A percentile compares a stretch with the other conserved stretches of the same genome.
phyloP scores from a whole-genome alignment of 2,329 filamentous ascomycete genomes.

The Tolypocladium album region DNA sequence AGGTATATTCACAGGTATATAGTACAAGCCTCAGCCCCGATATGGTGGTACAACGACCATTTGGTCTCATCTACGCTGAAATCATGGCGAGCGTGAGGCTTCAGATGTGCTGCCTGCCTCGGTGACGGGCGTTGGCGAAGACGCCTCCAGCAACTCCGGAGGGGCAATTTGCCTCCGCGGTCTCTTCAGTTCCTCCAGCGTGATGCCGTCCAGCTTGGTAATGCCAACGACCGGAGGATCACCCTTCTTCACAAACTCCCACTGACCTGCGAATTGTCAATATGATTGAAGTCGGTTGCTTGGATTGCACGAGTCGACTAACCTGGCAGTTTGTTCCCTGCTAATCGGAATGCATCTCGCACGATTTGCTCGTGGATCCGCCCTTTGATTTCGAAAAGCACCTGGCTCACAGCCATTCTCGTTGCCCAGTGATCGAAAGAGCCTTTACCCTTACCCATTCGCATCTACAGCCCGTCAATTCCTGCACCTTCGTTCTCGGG shows the following conservation, averaged over 20 bases:
- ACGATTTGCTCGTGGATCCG: constrained; percentile 91
- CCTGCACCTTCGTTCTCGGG: neutral
- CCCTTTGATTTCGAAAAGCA: constrained; percentile 87
- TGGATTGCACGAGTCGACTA: constrained; percentile 19
- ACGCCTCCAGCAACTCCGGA: constrained; percentile 21
- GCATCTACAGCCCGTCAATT: constrained; percentile 39
- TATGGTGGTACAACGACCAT: neutral
- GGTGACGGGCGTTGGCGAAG: constrained; percentile 20
- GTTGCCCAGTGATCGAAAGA: constrained; percentile 95
- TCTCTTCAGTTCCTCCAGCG: constrained; percentile 71
- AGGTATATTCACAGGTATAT: neutral
- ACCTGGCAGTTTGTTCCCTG: constrained; percentile 92
- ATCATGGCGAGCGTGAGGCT: constrained; percentile 15
- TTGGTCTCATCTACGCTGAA: constrained; percentile 3
- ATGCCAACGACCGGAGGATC: constrained; percentile 85
- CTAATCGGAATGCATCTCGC: constrained; percentile 84
- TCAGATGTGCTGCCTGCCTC: constrained; percentile 21
- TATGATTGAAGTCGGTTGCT: neutral
- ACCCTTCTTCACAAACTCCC: constrained; percentile 89
- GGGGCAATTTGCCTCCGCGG: constrained; percentile 58
- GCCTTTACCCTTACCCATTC: constrained; percentile 99
- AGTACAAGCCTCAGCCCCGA: neutral
- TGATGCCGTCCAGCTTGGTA: constrained; percentile 80
- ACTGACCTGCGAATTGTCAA: constrained; percentile 47
- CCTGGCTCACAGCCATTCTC: constrained; percentile 79